Evolutionary conservation across 495 filamentous ascomycete genomes (phyloP).

Genomic region (Cryomyces minteri): DNA sequence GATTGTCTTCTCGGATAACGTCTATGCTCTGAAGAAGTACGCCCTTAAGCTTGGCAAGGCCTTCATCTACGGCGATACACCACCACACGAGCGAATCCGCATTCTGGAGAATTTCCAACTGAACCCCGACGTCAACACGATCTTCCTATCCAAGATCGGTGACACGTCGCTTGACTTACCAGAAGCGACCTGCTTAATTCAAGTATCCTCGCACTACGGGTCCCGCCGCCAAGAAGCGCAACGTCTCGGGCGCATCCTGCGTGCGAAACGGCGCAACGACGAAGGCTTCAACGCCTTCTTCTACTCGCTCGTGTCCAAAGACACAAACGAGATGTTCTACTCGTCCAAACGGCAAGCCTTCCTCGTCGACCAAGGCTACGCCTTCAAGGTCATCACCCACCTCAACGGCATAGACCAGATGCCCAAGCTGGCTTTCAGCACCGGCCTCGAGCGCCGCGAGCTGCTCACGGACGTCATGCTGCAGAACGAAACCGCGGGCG

Average conservation of each 20-base stretch:
- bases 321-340: conserved; percentile 97
- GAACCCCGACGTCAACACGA: conserved; percentile 80
- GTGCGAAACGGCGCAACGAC: conserved; percentile 91
- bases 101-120: conserved; percentile 96
- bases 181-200: conserved; percentile 93
- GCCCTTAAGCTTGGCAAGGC: conserved; percentile 71
- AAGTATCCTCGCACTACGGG: conserved; percentile 96
- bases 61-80: conserved; percentile 85
- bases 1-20: conserved; percentile 97
- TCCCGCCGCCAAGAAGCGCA: conserved; percentile 96
- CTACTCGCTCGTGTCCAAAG: conserved; percentile 91
- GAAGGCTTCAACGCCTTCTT: conserved; percentile 99
- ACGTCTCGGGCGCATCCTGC: conserved; percentile 80
- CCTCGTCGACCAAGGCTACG: conserved; percentile 95
- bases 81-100: conserved; percentile 67
- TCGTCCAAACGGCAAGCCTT: conserved; percentile 95
- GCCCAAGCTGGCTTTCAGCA: conserved; percentile 61
- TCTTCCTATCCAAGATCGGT: conserved; percentile 96
- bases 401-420: conserved; percentile 78
- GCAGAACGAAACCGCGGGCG: conserved; percentile 62
- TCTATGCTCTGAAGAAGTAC: conserved; percentile 79
- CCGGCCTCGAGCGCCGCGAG: conserved; percentile 67
- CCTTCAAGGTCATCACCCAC: conserved; percentile 98
- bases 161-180: conserved; percentile 94
- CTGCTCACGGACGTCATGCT: conserved; percentile 83